These are phyloP conservation scores for Triticum aestivum DNA, from an alignment of 176 grass and related monocot species.

Conservation along the genomic window DNA sequence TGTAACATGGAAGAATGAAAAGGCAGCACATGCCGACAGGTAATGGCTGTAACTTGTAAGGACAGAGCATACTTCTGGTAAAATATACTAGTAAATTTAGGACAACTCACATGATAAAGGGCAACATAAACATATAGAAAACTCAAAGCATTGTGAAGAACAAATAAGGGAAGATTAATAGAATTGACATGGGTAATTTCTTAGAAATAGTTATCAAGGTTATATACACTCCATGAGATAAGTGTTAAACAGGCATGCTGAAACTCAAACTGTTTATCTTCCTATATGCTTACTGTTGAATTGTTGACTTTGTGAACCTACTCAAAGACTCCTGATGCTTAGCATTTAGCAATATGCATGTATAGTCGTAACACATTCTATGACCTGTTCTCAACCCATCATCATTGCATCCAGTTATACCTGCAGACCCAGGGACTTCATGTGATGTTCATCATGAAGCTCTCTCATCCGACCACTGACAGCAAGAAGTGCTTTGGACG, in stretches of 20 bases:
- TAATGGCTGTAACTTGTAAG: constrained; percentile 19
- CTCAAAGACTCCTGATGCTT: neutral
- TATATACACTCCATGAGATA: neutral
- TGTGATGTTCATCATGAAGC: constrained; percentile 84
- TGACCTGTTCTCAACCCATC: neutral
- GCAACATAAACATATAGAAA: constrained; percentile 1
- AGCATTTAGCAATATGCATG: neutral
- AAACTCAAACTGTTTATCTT: neutral
- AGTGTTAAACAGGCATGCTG: neutral
- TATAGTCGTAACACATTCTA: neutral
- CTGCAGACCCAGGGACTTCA: constrained; percentile 90
- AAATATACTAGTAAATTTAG: neutral
- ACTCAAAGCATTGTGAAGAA: neutral
- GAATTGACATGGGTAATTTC: neutral
- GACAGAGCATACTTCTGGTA: neutral
- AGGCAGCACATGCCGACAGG: neutral
- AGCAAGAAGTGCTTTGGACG: constrained; percentile 82
- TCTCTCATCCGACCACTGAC: constrained; percentile 95
- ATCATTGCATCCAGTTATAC: constrained; percentile 21
- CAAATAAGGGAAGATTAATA: neutral
- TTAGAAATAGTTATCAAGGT: neutral
- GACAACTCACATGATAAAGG: neutral
- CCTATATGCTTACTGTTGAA: neutral
- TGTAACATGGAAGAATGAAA: neutral
- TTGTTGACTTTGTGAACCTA: neutral